Evolutionary conservation across 140 eudicot genomes (phyloP), one percentile per base, ranked within the genome.

Genomic region (Senecio squalidus): DNA sequence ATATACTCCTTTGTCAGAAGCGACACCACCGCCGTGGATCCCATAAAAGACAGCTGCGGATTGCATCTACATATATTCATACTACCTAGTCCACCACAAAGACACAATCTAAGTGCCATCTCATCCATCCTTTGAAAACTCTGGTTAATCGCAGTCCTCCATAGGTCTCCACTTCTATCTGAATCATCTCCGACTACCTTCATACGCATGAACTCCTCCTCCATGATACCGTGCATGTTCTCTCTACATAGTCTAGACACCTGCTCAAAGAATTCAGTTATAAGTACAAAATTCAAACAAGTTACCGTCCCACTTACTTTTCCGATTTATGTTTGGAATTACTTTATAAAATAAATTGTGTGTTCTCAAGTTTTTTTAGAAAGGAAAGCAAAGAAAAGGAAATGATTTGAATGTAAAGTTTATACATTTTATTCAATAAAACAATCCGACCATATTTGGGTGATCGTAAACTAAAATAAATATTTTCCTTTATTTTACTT

Each of bases 11-110:
- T 33, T 0, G 81, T 70, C 21, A 79, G 3, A 6, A 79, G 3
- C 11, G 81, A 67, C 58, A 79, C 84, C 25, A 70, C 66, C 14
- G 75, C 81, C 4, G 84, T 78, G 22, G 80, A 74, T 2, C 80
- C 84, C 33, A 38, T 49, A 27, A 68, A 47, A 7, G 77, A 40
- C 23, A 36, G 58, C 16, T 21, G 23, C 16, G 49, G 46, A 33
- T 4, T 20, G 67, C 76, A 78, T 26, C 61, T 28, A 49, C 78
- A 66, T 0, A 43, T 28, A 21, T 9, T 31, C 6, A 16, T 59
- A 24, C 24, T 52, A 17, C 43, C 45, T 0, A 15, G 52, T 43
- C 13, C 54, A 20, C 79, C 76, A 27, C 76, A 68, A 2, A 61
- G 10, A 56, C 80, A 55, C 50, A 50, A 33, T 22, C 41, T 18